phyloP scores from a whole-genome alignment of 2,329 filamentous ascomycete species.

The Penicillium sp. region DNA sequence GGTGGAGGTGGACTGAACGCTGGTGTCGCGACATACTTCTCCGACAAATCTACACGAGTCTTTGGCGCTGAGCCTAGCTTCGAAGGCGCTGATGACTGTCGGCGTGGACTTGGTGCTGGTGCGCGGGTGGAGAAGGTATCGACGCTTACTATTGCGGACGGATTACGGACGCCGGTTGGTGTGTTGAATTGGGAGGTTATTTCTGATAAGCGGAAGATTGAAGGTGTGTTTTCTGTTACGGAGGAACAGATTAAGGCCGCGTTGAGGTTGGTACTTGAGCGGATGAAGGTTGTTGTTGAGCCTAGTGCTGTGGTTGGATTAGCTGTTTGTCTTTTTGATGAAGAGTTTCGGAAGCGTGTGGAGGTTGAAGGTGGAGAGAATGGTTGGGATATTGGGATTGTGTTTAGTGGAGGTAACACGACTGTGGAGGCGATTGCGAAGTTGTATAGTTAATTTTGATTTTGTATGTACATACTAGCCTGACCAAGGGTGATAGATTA shows the following conservation, averaged over 20 bases:
- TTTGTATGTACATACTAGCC: neutral
- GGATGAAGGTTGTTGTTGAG: constrained; percentile 89
- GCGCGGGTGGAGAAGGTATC: constrained; percentile 67
- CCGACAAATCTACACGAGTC: constrained; percentile 70
- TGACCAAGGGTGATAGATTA: neutral
- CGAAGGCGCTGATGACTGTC: constrained; percentile 80
- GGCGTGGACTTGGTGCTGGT: constrained; percentile 67
- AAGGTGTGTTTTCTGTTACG: constrained; percentile 69
- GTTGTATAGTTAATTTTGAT: constrained; percentile 45
- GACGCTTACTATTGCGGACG: constrained; percentile 83
- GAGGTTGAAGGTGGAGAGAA: constrained; percentile 63
- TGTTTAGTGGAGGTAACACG: constrained; percentile 66
- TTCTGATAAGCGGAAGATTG: constrained; percentile 68
- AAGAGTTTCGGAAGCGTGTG: constrained; percentile 74
- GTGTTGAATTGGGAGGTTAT: constrained; percentile 75
- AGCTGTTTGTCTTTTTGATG: constrained; percentile 79
- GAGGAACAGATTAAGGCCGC: constrained; percentile 81
- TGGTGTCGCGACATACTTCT: constrained; percentile 73
- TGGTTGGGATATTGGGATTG: constrained; percentile 70
- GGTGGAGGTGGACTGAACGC: constrained; percentile 87
- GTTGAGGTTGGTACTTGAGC: constrained; percentile 76
- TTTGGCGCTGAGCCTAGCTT: constrained; percentile 86
- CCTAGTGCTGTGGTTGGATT: constrained; percentile 82
- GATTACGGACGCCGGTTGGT: constrained; percentile 80
- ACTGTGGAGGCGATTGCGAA: constrained; percentile 62